Evolutionary conservation across 768 basidiomycete genomes (phyloP).

Genomic region (Tephrocybe sp.): DNA sequence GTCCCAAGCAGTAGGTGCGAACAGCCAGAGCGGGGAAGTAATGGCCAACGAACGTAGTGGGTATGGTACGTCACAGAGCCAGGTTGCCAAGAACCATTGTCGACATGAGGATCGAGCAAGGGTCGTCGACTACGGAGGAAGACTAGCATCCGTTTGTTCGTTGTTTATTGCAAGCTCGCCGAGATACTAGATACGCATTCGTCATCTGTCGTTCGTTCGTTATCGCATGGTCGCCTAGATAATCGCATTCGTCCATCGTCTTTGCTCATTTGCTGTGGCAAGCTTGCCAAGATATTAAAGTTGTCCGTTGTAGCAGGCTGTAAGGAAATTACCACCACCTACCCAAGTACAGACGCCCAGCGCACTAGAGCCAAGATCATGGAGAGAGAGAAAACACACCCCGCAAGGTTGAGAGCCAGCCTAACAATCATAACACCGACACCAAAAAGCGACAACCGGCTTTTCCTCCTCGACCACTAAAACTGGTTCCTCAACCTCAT

Average conservation of each 20-base stretch:
- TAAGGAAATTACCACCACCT: no score
- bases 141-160: neutral
- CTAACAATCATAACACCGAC: neutral
- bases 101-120: no score
- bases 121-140: no score
- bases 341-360: no score
- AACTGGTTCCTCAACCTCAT: neutral
- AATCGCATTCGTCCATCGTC: no score
- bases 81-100: no score
- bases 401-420: neutral
- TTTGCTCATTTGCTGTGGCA: no score
- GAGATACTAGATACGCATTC: neutral
- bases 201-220: no score
- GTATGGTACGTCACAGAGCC: neutral
- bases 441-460: neutral
- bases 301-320: no score
- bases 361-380: neutral
- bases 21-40: neutral
- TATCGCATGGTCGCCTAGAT: no score
- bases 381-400: neutral
- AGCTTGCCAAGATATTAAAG: no score
- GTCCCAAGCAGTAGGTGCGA: neutral
- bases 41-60: neutral
- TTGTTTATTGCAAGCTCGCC: neutral
- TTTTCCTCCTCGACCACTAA: neutral